Percentiles rank a stretch among this genome's conserved stretches.
These are phyloP conservation scores for Solanum tarapatanum DNA, from an alignment of 257 asterid species.

Conservation along the genomic window DNA sequence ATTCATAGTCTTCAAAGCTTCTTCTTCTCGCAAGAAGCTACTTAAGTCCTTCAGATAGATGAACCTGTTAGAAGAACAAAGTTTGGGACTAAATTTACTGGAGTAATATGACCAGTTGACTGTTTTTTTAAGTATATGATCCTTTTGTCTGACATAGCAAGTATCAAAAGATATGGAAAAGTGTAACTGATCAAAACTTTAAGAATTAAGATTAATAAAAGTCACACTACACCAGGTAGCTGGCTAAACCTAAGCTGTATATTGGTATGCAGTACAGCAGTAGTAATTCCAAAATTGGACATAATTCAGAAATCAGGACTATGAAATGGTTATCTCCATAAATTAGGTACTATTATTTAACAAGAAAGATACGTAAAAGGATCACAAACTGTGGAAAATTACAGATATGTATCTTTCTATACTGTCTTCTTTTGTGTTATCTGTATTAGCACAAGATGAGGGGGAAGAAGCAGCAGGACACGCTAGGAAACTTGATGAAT, in stretches of 20 bases:
- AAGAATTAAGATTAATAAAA: not conserved
- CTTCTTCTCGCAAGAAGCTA: slow-evolving; percentile 77
- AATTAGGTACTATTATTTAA: not conserved
- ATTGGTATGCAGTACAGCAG: not conserved
- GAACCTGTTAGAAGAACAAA: slow-evolving; percentile 32
- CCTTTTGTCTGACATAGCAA: not conserved
- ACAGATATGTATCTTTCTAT: not conserved
- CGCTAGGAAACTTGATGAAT: not conserved
- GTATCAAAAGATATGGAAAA: not conserved
- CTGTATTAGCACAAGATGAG: not conserved
- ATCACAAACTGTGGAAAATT: not conserved
- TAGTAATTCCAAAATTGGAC: not conserved
- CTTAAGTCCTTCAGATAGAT: slow-evolving; percentile 58
- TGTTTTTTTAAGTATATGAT: not conserved
- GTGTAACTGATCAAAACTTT: not conserved
- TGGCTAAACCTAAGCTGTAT: not conserved
- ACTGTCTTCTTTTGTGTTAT: not conserved
- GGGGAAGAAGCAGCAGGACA: not conserved
- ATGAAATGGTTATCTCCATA: not conserved
- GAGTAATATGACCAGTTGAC: not conserved
- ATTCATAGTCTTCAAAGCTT: slow-evolving; percentile 51
- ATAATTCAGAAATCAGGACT: not conserved
- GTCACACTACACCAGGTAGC: not conserved
- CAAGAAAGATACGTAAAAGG: not conserved
- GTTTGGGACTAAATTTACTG: not conserved